These are phyloP conservation scores for Botrytis porri DNA, from an alignment of 2,329 filamentous ascomycete genomes.

Conservation along the genomic window DNA sequence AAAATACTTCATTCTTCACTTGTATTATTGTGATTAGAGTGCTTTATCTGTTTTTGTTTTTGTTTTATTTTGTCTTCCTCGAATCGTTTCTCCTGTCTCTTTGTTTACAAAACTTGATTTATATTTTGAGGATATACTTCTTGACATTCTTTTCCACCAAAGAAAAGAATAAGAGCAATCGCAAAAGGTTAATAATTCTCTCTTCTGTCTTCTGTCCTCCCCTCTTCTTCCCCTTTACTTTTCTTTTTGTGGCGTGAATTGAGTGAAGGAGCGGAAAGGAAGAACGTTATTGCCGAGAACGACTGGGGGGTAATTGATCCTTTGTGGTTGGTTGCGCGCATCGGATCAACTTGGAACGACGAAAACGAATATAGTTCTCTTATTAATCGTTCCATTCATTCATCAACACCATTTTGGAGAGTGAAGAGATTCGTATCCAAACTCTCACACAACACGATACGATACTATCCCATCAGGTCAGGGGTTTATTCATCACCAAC, in stretches of 20 bases:
- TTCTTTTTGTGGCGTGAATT: neutral
- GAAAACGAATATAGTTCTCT: neutral
- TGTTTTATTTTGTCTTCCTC: neutral
- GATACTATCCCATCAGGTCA: neutral
- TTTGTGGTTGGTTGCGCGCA: conserved; percentile 8
- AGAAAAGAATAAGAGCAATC: neutral
- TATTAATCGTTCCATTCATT: neutral
- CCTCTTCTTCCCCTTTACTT: neutral
- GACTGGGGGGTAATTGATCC: neutral
- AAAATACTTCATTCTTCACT: neutral
- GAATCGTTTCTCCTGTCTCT: neutral
- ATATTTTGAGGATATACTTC: conserved; percentile 3
- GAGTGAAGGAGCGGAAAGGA: neutral
- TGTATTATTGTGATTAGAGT: neutral
- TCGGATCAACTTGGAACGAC: neutral
- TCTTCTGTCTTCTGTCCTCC: neutral
- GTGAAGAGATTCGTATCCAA: neutral
- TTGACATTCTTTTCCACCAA: neutral
- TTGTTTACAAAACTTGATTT: neutral
- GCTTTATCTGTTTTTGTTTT: neutral
- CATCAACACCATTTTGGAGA: neutral
- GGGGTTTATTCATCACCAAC: neutral
- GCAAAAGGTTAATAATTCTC: neutral
- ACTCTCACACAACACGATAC: neutral
- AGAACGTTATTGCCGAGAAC: neutral